Conservation (phyloP, 768 basidiomycete genomes). For the Leccinum variicolor region DNA sequence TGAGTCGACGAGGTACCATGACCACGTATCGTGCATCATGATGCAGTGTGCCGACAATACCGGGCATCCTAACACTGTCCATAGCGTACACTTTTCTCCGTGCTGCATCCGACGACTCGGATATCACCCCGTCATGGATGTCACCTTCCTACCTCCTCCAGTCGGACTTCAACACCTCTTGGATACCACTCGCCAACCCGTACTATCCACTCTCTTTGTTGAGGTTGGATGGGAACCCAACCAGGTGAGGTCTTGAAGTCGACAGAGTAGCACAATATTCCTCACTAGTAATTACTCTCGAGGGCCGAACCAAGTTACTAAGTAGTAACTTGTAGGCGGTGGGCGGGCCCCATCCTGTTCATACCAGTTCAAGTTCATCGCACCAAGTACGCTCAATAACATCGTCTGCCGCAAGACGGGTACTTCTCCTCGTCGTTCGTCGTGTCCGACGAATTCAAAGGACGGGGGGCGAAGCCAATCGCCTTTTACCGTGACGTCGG, state of each 20-base stretch:
- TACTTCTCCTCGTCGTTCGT: conserved; percentile 59
- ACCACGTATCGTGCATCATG: too few relatives aligned
- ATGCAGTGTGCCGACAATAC: conserved; percentile 5
- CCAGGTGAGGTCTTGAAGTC: conserved; percentile 40
- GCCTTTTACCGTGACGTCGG: conserved; percentile 96
- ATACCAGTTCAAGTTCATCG: conserved; percentile 94
- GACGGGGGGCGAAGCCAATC: conserved; percentile 47
- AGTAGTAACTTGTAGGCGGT: too few relatives aligned
- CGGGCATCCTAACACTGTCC: conserved; percentile 36
- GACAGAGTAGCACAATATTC: background rate
- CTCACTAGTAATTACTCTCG: conserved; percentile 4
- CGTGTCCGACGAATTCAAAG: conserved; percentile 50
- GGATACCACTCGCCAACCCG: conserved; percentile 67
- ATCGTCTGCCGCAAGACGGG: conserved; percentile 83
- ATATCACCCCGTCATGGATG: too few relatives aligned
- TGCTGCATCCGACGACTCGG: conserved; percentile 36
- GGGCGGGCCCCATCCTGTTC: conserved; percentile 88
- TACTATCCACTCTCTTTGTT: conserved; percentile 88
- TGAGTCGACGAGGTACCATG: too few relatives aligned
- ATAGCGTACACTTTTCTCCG: conserved; percentile 40
- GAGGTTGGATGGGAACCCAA: conserved; percentile 80
- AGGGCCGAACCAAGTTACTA: background rate
- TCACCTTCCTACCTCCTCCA: conserved; percentile 84
- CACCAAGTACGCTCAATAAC: conserved; percentile 94
- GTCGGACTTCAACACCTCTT: conserved; percentile 56